Evolutionary conservation across 2,329 filamentous ascomycete species (phyloP).

Genomic region (Arthrobotrys sphaeroides): DNA sequence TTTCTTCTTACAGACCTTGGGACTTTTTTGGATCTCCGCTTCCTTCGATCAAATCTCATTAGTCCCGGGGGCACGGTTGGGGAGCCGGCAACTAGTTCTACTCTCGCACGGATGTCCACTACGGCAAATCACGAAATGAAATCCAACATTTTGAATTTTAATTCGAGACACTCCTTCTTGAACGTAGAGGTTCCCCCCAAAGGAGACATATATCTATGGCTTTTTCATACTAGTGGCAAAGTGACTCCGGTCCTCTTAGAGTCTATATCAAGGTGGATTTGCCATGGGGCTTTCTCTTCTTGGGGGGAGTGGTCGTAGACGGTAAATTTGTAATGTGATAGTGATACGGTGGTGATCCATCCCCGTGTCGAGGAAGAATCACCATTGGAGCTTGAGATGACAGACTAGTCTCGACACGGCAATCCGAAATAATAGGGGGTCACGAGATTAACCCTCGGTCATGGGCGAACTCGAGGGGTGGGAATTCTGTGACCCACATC

Average conservation of each 20-base stretch:
- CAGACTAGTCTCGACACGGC: slow-evolving; percentile 12
- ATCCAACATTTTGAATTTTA: slow-evolving; percentile 15
- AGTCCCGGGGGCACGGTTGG: slow-evolving; percentile 53
- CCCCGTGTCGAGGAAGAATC: slow-evolving; percentile 24
- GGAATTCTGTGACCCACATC: slow-evolving; percentile 11
- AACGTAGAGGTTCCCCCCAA: neutral
- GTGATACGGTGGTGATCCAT: slow-evolving; percentile 9
- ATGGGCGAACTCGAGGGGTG: slow-evolving; percentile 6
- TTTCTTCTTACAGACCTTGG: neutral
- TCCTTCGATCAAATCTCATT: slow-evolving; percentile 45
- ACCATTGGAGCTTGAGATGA: slow-evolving; percentile 1
- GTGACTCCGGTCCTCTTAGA: neutral
- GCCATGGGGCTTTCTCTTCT: neutral
- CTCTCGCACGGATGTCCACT: slow-evolving; percentile 34
- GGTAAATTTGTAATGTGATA: slow-evolving; percentile 44
- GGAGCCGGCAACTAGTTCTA: slow-evolving; percentile 27
- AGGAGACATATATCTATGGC: neutral
- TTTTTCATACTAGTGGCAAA: slow-evolving; percentile 11
- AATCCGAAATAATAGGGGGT: slow-evolving; percentile 41
- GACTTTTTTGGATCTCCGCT: slow-evolving; percentile 32
- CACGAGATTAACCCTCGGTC: slow-evolving; percentile 17
- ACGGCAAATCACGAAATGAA: slow-evolving; percentile 40
- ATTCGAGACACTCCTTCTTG: slow-evolving; percentile 3
- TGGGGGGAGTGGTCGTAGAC: slow-evolving; percentile 14
- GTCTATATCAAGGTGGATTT: slow-evolving; percentile 5